These are phyloP conservation scores for Sporisorium scitamineum DNA, from an alignment of 1,284 basidiomycete species.

Conservation along the genomic window DNA sequence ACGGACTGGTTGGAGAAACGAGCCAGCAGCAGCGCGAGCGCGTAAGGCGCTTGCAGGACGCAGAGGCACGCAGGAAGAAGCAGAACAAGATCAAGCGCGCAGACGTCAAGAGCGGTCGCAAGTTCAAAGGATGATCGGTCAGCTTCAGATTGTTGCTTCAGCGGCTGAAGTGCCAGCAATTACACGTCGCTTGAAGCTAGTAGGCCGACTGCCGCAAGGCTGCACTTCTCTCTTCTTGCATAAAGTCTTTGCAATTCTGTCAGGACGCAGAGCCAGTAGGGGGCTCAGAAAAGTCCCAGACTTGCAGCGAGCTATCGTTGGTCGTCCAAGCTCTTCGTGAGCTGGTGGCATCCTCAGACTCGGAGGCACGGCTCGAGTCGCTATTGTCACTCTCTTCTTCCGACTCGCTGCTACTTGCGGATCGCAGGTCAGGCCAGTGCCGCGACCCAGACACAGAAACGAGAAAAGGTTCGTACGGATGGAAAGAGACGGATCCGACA, in stretches of 20 bases:
- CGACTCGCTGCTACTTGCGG: conserved; percentile 8
- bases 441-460: conserved; percentile 44
- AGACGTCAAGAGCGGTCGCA: conserved; percentile 48
- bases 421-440: conserved; percentile 20
- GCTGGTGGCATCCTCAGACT: no score
- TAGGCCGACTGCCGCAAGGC: no score
- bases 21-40: conserved; percentile 34
- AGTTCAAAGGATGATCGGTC: conserved; percentile 37
- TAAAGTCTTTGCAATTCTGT: neutral
- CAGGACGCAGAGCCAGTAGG: neutral
- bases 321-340: conserved; percentile 27
- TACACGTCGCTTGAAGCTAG: no score
- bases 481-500: conserved; percentile 45
- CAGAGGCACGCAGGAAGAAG: conserved; percentile 47
- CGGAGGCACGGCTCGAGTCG: neutral
- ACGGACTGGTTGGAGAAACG: conserved; percentile 42
- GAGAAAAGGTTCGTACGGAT: conserved; percentile 43
- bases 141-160: neutral
- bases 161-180: no score
- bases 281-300: conserved; percentile 39
- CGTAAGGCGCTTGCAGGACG: conserved; percentile 34
- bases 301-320: conserved; percentile 29
- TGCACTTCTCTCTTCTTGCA: no score
- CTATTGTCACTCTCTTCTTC: conserved; percentile 2
- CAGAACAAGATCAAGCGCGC: conserved; percentile 48